Evolutionary conservation across 495 filamentous ascomycete genomes (phyloP), one percentile per base, ranked within the genome.

Genomic region (Daldinia bambusicola): DNA sequence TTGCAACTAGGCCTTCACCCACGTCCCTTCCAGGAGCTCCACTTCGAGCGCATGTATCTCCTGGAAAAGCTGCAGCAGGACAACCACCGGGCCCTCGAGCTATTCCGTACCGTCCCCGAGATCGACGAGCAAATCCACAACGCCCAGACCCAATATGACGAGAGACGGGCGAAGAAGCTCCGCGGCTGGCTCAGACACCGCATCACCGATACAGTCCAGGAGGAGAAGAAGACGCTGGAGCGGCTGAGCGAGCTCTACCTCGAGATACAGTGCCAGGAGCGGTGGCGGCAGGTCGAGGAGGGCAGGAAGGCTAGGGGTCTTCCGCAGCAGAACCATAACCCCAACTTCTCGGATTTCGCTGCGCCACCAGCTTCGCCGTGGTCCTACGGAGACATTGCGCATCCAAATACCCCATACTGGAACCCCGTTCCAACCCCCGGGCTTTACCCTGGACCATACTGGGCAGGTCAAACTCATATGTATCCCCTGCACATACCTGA

Each of bases 221-320:
- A 84, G 65, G 80, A 86, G 67, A 76, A 71, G 55, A 56, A 73
- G 18, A 79, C 83, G 18, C 65, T 83, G 41, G 50, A 72, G 6
- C 66, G 83, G 18, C 72, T 85, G 32, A 75, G 79, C n/a, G 82
- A 85, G 65, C 69, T 86, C 20, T 63, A 79, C 31, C 64, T 80
- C 20, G 83, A 86, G 63, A 78, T 83, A 10, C 77, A 78, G 67
- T 79, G 75, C 34, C 67, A 77, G 22, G 79, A 80, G 53, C 69
- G 79, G 43, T 81, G 76, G 77, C 59, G 60, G 52, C 75, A 70
- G 45, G 74, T 78, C 9, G 77, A 78, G 18, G 40, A 16, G 38
- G 71, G 76, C 32, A 67, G 64, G 41, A 36, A 57, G 22, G 31
- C 41, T 36, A 48, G 48, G n/a, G 34, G 48, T 9, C 18, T 32